A percentile compares a stretch with the other conserved stretches of the same genome.
These are phyloP conservation scores for Phytopythium vexans DNA, from an alignment of 352 stramenopile genomes.

Conservation along the genomic window DNA sequence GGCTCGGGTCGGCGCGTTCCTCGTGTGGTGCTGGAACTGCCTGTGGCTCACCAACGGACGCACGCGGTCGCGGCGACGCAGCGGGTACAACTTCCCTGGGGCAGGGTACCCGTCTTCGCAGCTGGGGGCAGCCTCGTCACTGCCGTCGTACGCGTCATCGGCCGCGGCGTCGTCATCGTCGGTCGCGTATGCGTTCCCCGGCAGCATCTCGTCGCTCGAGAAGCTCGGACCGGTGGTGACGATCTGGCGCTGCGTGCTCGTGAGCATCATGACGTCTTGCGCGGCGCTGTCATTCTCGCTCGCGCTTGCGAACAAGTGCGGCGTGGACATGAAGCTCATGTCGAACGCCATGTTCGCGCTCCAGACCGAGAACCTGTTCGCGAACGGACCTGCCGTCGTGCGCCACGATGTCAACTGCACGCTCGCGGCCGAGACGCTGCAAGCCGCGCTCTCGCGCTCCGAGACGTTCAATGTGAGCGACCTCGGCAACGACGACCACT, in stretches of 20 bases:
- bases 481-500: slow-evolving; percentile 61
- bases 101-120: too few species aligned
- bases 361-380: slow-evolving; percentile 54
- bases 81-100: background rate
- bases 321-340: slow-evolving; percentile 74
- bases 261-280: slow-evolving; percentile 22
- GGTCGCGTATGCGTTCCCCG: slow-evolving; percentile 7
- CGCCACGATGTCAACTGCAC: slow-evolving; percentile 68
- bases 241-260: slow-evolving; percentile 22
- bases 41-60: slow-evolving; percentile 3
- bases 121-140: background rate
- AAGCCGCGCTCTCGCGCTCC: slow-evolving; percentile 34
- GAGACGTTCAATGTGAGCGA: slow-evolving; percentile 41
- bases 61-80: slow-evolving; percentile 8
- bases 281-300: slow-evolving; percentile 44
- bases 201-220: background rate
- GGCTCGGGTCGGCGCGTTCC: background rate
- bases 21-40: slow-evolving; percentile 2
- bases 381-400: slow-evolving; percentile 26
- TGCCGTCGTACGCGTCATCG: slow-evolving; percentile 17
- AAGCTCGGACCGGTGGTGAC: slow-evolving; percentile 3
- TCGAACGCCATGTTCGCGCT: slow-evolving; percentile 65
- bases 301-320: slow-evolving; percentile 32
- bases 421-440: slow-evolving; percentile 37
- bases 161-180: slow-evolving; percentile 9